Evolutionary conservation across 164 flowering plant species (phyloP), one percentile per base, ranked within the genome.

Genomic region (Vitis rupestris): DNA sequence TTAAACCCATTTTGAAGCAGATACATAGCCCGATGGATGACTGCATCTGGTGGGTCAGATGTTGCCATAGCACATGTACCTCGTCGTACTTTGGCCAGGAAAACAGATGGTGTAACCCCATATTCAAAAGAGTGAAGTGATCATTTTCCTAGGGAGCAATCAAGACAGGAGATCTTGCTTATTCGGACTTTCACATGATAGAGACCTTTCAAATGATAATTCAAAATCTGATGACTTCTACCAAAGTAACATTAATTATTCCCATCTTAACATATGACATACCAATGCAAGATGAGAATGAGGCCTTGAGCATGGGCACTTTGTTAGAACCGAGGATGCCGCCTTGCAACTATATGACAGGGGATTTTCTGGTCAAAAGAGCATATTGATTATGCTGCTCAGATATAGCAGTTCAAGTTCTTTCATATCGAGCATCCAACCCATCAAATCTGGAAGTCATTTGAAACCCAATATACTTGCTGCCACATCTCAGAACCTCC

Each of bases 41-140:
- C 93, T 30, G 79, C 58, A 29, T 84, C 92, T 1, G 92, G 77
- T 12, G 89, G 81, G 66, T 96, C 99, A 8, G 97, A 84, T 63
- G 63, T 52, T 60, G 99, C 99, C 15, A 90, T 93, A 64, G 97
- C 88, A 81, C 99, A 96, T 3, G 97, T 91, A 29, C 99, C 99
- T 15, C 99, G 98, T 49, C 97, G 87, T 14, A 96, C 78, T 82
- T 85, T 89, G 65, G 97, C 84, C 11, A 93, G 81, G 80, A 93
- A 96, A 61, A 78, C 76, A 0, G 92, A 80, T 11, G 94, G 91
- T 19, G 80, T 52, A 2, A 84, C 98, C 61, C 86, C 97, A 67
- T 93, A 96, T 62, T 96, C 89, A 30, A 96, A 96, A 78, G 81
- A 76, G 73, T 96, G 87, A 8, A 88, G 85, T 10, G 85, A 80